A percentile compares a stretch with the other conserved stretches of the same genome.
Conservation (phyloP, 2,329 filamentous ascomycete species). For the Beauveria scarabaeidicola region DNA sequence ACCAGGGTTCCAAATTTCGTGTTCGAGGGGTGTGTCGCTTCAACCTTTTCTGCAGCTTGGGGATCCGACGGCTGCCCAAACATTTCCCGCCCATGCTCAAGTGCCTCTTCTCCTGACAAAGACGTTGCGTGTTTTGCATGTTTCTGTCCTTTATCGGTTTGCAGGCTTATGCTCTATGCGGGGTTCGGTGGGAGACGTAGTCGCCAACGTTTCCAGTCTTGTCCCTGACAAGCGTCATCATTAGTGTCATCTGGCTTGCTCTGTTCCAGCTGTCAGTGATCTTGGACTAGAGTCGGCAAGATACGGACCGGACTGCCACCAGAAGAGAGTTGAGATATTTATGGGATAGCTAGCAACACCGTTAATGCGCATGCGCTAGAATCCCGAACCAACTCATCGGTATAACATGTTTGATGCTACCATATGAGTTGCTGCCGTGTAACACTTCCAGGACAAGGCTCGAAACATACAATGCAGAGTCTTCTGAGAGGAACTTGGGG, state of each 20-base stretch:
- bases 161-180: background rate
- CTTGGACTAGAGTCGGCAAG: slow-evolving; percentile 4
- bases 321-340: background rate
- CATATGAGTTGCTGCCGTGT: background rate
- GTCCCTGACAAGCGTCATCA: background rate
- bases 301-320: background rate
- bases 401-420: background rate
- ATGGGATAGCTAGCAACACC: background rate
- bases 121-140: background rate
- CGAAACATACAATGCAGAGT: background rate
- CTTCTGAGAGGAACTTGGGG: background rate
- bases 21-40: background rate
- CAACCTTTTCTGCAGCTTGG: background rate
- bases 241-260: slow-evolving; percentile 5
- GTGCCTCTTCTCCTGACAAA: background rate
- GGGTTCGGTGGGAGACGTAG: background rate
- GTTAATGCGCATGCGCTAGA: background rate
- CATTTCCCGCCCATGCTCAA: background rate
- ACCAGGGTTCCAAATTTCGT: background rate
- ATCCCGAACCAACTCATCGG: background rate
- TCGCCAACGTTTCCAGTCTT: background rate
- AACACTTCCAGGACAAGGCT: background rate
- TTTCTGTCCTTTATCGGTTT: background rate
- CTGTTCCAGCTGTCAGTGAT: background rate
- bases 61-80: slow-evolving; percentile 8